Base-by-base conservation (phyloP, 1,284 basidiomycete genomes). In the Spongiforma sp. region DNA sequence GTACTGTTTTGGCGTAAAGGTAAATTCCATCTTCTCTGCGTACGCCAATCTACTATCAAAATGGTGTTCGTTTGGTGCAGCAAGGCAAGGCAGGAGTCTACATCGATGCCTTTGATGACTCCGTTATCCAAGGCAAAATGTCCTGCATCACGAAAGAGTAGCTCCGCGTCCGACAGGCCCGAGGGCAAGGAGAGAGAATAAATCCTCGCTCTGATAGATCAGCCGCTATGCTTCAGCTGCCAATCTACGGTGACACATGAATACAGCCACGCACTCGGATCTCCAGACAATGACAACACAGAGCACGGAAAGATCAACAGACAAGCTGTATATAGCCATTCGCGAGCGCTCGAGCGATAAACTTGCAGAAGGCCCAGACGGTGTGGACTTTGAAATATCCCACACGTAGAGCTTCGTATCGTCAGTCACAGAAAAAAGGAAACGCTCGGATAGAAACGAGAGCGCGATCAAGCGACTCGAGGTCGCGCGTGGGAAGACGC, bases 1-100 rank as follows among this genome's bases (percentile, higher is more conserved):
- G n/a, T n/a, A n/a, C n/a, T n/a, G n/a, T n/a, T n/a, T n/a, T n/a
- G n/a, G n/a, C n/a, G 39, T 21, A 41, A 41, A 41, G 14, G 39
- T 41, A 26, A 39, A n/a, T 8, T 52, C 7, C 57, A 30, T 28
- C 55, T 69, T 17, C 2, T n/a, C 5, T 61, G 52, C 8, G 64
- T 70, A 12, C 61, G 59, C 72, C 67, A 73, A 54, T 75, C 43
- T 2, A 74, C 24, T 1, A 72, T 37, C 33, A 63, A 65, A 15
- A 75, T 26, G 3, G n/a, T 30, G 7, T 54, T 24, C 2, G 26
- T 28, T 8, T 34, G 1, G 5, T 60, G 57, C 24, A 69, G 50
- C 36, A 73, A 19, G 10, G 36, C 57, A 26, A 68, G 55, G n/a
- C 60, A 57, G n/a, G 61, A 59, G 14, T 73, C 65, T n/a, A 37